Conservation (phyloP, 129 eudicot genomes). For the Calendula officinalis region DNA sequence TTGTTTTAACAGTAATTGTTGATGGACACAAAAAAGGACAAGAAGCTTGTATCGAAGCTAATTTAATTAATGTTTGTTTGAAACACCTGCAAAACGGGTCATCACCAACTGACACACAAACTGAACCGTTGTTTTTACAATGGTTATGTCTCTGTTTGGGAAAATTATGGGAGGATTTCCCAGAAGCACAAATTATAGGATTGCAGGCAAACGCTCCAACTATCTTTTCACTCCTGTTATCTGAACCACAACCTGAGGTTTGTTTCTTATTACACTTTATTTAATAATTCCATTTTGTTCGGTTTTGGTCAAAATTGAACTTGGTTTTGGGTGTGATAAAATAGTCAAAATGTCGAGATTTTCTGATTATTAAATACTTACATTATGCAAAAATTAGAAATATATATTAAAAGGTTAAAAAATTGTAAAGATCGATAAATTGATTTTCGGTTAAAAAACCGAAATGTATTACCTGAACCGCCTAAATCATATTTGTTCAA, state of each 20-base stretch:
- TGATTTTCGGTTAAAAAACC: too few relatives aligned
- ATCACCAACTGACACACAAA: constrained; percentile 63
- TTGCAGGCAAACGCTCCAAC: constrained; percentile 80
- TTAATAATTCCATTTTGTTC: too few relatives aligned
- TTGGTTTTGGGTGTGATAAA: too few relatives aligned
- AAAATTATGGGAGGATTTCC: constrained; percentile 93
- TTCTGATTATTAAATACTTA: too few relatives aligned
- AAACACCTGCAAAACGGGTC: constrained; percentile 77
- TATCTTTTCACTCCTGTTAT: constrained; percentile 62
- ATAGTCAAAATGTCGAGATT: too few relatives aligned
- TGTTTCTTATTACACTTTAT: neutral
- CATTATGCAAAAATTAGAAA: too few relatives aligned
- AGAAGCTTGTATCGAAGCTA: constrained; percentile 92
- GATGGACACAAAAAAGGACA: constrained; percentile 95
- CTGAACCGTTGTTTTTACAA: constrained; percentile 84
- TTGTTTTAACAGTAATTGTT: constrained; percentile 94
- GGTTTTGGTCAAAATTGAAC: too few relatives aligned
- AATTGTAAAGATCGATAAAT: too few relatives aligned
- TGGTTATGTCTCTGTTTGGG: constrained; percentile 98
- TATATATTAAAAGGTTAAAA: too few relatives aligned
- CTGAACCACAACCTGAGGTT: constrained; percentile 98
- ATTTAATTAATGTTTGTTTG: constrained; percentile 69
- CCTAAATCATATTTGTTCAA: too few relatives aligned
- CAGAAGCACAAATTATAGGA: constrained; percentile 83
- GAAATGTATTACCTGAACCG: too few relatives aligned